phyloP scores from a whole-genome alignment of 108 stramenopile genomes.

The Pseudonitzschia pungens region DNA sequence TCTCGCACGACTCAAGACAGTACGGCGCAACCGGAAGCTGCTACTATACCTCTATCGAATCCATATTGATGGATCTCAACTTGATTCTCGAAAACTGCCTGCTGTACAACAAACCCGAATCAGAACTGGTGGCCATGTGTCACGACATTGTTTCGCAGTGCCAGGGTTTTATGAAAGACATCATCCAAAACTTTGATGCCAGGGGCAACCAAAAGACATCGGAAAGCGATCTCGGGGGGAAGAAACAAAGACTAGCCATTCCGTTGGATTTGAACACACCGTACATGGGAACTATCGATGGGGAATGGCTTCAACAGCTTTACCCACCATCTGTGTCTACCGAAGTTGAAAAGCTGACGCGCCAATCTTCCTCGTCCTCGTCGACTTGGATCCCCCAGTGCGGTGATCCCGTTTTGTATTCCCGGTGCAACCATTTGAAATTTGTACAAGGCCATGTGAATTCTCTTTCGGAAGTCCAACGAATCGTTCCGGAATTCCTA shows the following conservation, averaged over 20 bases:
- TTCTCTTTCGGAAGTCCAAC: slow-evolving; percentile 32
- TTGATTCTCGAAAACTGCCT: slow-evolving; percentile 51
- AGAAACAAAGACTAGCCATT: slow-evolving; percentile 1
- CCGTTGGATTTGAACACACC: slow-evolving; percentile 23
- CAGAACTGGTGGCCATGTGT: slow-evolving; percentile 11
- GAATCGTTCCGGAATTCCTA: slow-evolving; percentile 27
- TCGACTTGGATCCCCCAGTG: slow-evolving; percentile 51
- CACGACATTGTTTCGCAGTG: slow-evolving; percentile 20
- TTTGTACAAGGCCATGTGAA: slow-evolving; percentile 43
- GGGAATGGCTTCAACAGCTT: slow-evolving; percentile 29
- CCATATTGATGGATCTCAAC: slow-evolving; percentile 42
- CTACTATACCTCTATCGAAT: slow-evolving; percentile 49
- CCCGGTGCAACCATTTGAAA: slow-evolving; percentile 28
- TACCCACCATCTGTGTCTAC: slow-evolving; percentile 1
- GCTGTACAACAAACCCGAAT: slow-evolving; percentile 58
- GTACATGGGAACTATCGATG: slow-evolving; percentile 25
- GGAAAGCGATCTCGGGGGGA: slow-evolving; percentile 7
- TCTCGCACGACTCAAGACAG: slow-evolving; percentile 31
- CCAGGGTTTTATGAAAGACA: slow-evolving; percentile 1
- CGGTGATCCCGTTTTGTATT: slow-evolving; percentile 55
- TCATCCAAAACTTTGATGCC: slow-evolving; percentile 6
- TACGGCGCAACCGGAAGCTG: not conserved
- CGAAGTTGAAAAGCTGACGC: not conserved
- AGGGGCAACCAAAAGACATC: not conserved
- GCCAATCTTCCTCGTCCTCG: not conserved